phyloP scores from a whole-genome alignment of 345 rosid species.

The Brassica incana region DNA sequence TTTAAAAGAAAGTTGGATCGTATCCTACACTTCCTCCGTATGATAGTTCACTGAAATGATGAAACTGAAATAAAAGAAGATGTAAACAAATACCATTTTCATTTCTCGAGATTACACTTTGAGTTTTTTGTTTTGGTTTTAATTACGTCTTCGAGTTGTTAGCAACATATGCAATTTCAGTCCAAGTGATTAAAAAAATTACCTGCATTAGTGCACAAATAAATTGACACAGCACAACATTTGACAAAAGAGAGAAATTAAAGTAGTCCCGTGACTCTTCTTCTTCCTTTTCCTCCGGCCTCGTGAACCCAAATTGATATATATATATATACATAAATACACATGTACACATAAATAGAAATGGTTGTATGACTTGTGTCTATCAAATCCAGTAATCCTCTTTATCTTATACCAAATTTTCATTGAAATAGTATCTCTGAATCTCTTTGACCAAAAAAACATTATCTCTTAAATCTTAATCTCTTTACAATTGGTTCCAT shows the following conservation, averaged over 20 bases:
- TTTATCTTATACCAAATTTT: conserved; percentile 20
- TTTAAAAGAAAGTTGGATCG: not conserved
- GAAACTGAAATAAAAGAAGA: not conserved
- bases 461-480: not conserved
- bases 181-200: not conserved
- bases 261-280: conserved; percentile 37
- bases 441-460: not conserved
- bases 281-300: conserved; percentile 35
- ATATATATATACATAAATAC: not conserved
- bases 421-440: conserved; percentile 12
- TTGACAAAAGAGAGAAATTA: conserved; percentile 36
- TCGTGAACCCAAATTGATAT: conserved; percentile 36
- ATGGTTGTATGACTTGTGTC: conserved; percentile 29
- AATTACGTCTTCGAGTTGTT: not conserved
- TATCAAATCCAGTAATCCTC: conserved; percentile 21
- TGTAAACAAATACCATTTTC: too few species aligned
- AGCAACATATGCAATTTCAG: not conserved
- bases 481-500: conserved; percentile 10
- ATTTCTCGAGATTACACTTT: not conserved
- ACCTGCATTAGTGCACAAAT: conserved; percentile 15
- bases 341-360: conserved; percentile 17
- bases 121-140: not conserved
- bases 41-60: not conserved
- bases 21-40: not conserved
- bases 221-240: conserved; percentile 14